These are phyloP conservation scores for Trichoderma endophyticum DNA, from an alignment of 2,329 filamentous ascomycete species.

Conservation along the genomic window DNA sequence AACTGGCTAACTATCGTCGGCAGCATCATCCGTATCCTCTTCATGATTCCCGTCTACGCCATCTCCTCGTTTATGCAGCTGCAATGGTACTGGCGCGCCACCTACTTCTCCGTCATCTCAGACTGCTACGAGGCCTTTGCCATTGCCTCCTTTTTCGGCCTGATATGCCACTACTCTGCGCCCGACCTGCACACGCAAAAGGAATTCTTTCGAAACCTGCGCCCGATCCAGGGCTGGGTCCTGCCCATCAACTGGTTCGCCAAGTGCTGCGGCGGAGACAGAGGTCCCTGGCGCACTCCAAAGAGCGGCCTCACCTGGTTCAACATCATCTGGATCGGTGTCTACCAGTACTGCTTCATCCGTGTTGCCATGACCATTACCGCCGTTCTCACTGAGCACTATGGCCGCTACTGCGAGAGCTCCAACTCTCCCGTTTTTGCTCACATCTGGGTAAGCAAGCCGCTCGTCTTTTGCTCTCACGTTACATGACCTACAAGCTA, in stretches of 20 bases:
- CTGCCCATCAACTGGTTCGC: conserved; percentile 69
- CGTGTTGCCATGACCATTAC: conserved; percentile 76
- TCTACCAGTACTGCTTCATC: conserved; percentile 85
- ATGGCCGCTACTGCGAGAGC: conserved; percentile 71
- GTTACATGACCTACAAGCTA: not conserved
- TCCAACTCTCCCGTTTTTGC: conserved; percentile 74
- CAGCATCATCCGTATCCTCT: conserved; percentile 81
- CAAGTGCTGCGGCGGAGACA: conserved; percentile 65
- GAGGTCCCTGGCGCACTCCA: conserved; percentile 70
- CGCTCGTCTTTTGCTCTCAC: not conserved
- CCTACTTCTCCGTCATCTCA: conserved; percentile 77
- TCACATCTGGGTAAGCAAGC: conserved; percentile 72
- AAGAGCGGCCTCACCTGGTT: conserved; percentile 84
- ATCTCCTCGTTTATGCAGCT: conserved; percentile 71
- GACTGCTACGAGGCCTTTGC: conserved; percentile 90
- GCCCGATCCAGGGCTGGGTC: conserved; percentile 68
- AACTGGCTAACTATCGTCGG: not conserved
- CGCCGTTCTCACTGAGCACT: conserved; percentile 69
- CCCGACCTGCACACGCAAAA: conserved; percentile 78
- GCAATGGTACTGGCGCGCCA: conserved; percentile 69
- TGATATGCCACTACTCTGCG: conserved; percentile 77
- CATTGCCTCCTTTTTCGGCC: conserved; percentile 80
- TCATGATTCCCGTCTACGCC: conserved; percentile 83
- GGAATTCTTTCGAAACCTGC: conserved; percentile 69
- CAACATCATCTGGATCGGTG: conserved; percentile 77